Conservation (phyloP, 352 stramenopile species). For the Thraustochytrium sp. region DNA sequence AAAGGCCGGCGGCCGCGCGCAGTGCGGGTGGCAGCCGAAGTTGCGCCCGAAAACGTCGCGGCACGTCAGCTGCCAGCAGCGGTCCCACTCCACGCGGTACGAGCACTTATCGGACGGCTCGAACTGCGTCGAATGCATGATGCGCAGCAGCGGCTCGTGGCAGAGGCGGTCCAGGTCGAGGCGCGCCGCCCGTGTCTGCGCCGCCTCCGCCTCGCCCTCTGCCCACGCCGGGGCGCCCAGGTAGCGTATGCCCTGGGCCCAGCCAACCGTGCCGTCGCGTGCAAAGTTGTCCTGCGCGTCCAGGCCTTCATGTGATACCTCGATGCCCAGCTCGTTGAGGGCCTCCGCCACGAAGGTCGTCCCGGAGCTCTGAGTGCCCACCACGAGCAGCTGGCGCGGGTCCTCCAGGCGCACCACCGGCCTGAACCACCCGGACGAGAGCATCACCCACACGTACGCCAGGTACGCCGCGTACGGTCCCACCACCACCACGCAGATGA, state of each 20-base stretch:
- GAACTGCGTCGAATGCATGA: slow-evolving; percentile 53
- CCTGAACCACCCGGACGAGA: neutral
- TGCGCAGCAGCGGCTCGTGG: neutral
- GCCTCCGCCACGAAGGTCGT: slow-evolving; percentile 47
- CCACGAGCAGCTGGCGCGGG: slow-evolving; percentile 55
- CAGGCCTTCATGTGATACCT: slow-evolving; percentile 57
- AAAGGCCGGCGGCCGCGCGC: slow-evolving; percentile 45
- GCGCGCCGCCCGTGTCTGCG: neutral
- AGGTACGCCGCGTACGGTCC: neutral
- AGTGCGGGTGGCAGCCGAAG: slow-evolving; percentile 51
- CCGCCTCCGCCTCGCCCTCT: too few species aligned
- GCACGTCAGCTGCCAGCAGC: slow-evolving; percentile 54
- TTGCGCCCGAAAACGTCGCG: slow-evolving; percentile 48
- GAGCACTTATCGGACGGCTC: slow-evolving; percentile 49
- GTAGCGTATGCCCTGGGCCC: slow-evolving; percentile 57
- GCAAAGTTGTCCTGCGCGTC: slow-evolving; percentile 54
- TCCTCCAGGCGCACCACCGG: neutral
- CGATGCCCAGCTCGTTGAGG: slow-evolving; percentile 49
- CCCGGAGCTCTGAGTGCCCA: slow-evolving; percentile 52
- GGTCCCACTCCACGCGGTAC: slow-evolving; percentile 47
- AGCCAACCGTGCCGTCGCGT: slow-evolving; percentile 55
- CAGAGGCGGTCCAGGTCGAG: neutral
- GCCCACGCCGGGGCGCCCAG: neutral
- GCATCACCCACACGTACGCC: neutral
- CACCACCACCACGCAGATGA: neutral